phyloP scores from a whole-genome alignment of 768 basidiomycete genomes.

The Leccinellum albellum region DNA sequence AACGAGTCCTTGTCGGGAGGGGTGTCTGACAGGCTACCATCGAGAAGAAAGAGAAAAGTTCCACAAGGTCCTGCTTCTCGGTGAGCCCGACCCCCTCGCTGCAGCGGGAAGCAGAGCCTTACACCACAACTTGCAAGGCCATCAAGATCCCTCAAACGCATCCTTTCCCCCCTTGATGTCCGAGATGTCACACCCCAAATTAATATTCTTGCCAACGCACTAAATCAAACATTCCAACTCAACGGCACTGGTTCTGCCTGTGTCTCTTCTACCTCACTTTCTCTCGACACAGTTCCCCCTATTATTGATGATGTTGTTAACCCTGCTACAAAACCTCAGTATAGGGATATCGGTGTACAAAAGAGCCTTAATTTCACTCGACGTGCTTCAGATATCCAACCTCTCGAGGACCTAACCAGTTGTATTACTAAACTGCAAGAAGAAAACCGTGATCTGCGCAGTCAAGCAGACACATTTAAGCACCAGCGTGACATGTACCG shows the following conservation, averaged over 20 bases:
- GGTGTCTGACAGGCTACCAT: background rate
- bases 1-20: background rate
- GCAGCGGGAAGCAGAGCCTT: conserved; percentile 27
- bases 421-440: conserved; percentile 19
- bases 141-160: conserved; percentile 1
- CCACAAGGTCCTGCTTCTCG: conserved; percentile 27
- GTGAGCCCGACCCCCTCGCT: conserved; percentile 30
- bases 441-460: conserved; percentile 12
- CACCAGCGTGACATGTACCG: conserved; percentile 4
- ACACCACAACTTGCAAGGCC: conserved; percentile 25
- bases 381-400: background rate
- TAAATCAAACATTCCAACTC: conserved; percentile 27
- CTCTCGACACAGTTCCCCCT: background rate
- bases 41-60: conserved; percentile 19
- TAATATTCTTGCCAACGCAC: conserved; percentile 21
- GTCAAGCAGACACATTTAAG: conserved; percentile 5
- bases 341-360: conserved; percentile 25
- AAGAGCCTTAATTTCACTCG: conserved; percentile 22
- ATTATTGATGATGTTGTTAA: background rate
- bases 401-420: conserved; percentile 2
- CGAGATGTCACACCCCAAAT: background rate
- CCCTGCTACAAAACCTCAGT: conserved; percentile 4
- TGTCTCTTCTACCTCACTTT: conserved; percentile 6
- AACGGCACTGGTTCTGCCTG: conserved; percentile 16
- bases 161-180: background rate